phyloP scores from a whole-genome alignment of 305 asterid species.

The Ajuga reptans region DNA sequence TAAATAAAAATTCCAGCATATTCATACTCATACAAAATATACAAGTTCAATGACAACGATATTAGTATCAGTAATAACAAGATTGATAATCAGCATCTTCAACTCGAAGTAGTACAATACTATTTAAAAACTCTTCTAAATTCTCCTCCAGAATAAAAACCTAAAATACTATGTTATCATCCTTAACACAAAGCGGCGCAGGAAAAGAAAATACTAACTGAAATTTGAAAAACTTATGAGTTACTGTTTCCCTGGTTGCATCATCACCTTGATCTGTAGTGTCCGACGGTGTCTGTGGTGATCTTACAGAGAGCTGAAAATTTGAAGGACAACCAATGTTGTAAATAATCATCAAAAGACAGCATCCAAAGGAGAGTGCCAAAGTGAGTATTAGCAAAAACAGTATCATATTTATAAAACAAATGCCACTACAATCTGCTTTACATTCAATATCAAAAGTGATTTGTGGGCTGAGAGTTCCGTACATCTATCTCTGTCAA shows the following conservation, averaged over 20 bases:
- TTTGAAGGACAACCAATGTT: constrained; percentile 22
- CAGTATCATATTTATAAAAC: constrained; percentile 11
- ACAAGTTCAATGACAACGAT: neutral
- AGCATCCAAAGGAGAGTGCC: constrained; percentile 7
- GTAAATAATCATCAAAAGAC: constrained; percentile 7
- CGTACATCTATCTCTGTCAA: constrained; percentile 87
- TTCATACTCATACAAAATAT: neutral
- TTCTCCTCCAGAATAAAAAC: constrained; percentile 6
- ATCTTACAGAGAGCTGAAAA: constrained; percentile 69
- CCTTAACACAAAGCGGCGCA: neutral
- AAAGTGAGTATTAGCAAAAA: neutral
- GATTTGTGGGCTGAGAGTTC: constrained; percentile 21
- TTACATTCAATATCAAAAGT: constrained; percentile 22
- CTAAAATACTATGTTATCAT: neutral
- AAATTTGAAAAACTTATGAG: constrained; percentile 31
- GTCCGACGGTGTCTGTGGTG: constrained; percentile 54
- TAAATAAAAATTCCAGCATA: constrained; percentile 1
- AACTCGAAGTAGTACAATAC: constrained; percentile 4
- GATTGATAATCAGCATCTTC: neutral
- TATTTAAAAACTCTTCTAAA: neutral
- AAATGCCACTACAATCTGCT: constrained; percentile 14
- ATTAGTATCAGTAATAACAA: constrained; percentile 1
- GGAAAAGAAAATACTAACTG: constrained; percentile 23
- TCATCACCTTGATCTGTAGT: constrained; percentile 83
- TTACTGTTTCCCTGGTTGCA: constrained; percentile 30